phyloP scores from a whole-genome alignment of 805 yeast genomes.

The Wickerhamiella hasegawae region DNA sequence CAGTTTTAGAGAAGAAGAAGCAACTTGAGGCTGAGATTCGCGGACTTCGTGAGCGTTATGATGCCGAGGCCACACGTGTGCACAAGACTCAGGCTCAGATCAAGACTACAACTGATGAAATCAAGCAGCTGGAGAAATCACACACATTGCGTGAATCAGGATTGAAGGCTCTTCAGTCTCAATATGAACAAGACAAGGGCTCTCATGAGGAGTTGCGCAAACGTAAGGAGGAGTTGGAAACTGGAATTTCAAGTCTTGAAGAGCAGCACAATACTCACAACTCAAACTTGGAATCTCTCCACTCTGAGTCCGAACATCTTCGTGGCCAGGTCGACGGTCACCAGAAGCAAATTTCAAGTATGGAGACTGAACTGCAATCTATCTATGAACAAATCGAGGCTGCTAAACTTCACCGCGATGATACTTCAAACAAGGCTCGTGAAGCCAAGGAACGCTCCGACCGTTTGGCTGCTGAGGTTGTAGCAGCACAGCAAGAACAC shows the following conservation, averaged over 20 bases:
- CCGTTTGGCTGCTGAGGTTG: conserved; percentile 1
- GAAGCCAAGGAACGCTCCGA: conserved; percentile 5
- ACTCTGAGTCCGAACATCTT: conserved; percentile 6
- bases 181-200: conserved; percentile 9
- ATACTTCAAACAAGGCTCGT: conserved; percentile 1
- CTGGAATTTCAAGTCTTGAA: conserved; percentile 22
- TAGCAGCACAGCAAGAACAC: conserved; percentile 4
- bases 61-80: conserved; percentile 62
- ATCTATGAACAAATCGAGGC: conserved; percentile 3
- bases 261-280: conserved; percentile 7
- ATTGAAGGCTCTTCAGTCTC: conserved; percentile 13
- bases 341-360: conserved; percentile 4
- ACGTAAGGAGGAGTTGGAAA: conserved; percentile 23
- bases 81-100: conserved; percentile 50
- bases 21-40: conserved; percentile 60
- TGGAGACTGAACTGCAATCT: conserved; percentile 9
- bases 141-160: conserved; percentile 15
- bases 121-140: conserved; percentile 15
- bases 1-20: conserved; percentile 46
- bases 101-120: conserved; percentile 42
- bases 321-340: conserved; percentile 4
- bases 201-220: conserved; percentile 23
- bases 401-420: conserved; percentile 3
- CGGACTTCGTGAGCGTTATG: conserved; percentile 53
- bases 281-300: conserved; percentile 4